phyloP scores from a whole-genome alignment of 805 yeast genomes.

The Candida saitoana region DNA sequence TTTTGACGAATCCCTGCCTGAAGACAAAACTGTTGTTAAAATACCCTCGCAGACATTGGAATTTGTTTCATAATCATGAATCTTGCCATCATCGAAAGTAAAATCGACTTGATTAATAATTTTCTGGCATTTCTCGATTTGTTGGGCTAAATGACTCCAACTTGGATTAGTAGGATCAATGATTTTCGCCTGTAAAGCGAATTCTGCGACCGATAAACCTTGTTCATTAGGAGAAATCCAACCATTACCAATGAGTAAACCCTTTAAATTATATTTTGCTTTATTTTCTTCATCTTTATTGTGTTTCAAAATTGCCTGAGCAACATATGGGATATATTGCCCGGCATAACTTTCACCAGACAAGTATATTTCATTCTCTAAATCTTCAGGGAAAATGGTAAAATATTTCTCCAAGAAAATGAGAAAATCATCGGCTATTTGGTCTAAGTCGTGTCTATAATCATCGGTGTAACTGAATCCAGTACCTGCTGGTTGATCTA shows the following conservation, averaged over 20 bases:
- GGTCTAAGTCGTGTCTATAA: slow-evolving; percentile 50
- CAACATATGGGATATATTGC: slow-evolving; percentile 89
- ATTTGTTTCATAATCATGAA: slow-evolving; percentile 21
- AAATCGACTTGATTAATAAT: slow-evolving; percentile 31
- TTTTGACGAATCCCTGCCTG: slow-evolving; percentile 22
- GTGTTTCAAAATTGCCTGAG: slow-evolving; percentile 52
- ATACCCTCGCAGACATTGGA: slow-evolving; percentile 46
- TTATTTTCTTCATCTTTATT: slow-evolving; percentile 25
- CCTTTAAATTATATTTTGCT: slow-evolving; percentile 46
- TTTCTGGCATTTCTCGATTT: slow-evolving; percentile 61
- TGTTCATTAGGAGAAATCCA: slow-evolving; percentile 91
- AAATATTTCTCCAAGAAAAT: slow-evolving; percentile 64
- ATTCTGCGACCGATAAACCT: slow-evolving; percentile 75
- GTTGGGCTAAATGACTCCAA: slow-evolving; percentile 39
- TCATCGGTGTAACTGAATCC: slow-evolving; percentile 71
- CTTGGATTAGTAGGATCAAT: slow-evolving; percentile 38
- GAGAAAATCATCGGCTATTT: slow-evolving; percentile 61
- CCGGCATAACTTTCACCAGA: slow-evolving; percentile 99
- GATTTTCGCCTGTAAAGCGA: slow-evolving; percentile 55
- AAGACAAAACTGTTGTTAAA: slow-evolving; percentile 32
- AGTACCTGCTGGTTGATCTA: slow-evolving; percentile 94
- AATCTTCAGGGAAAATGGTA: slow-evolving; percentile 69
- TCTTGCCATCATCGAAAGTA: slow-evolving; percentile 12
- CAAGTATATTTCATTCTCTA: slow-evolving; percentile 57
- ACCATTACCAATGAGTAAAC: slow-evolving; percentile 83